These are phyloP conservation scores for Auricularia sp. DNA, from an alignment of 768 basidiomycete species.

Conservation along the genomic window DNA sequence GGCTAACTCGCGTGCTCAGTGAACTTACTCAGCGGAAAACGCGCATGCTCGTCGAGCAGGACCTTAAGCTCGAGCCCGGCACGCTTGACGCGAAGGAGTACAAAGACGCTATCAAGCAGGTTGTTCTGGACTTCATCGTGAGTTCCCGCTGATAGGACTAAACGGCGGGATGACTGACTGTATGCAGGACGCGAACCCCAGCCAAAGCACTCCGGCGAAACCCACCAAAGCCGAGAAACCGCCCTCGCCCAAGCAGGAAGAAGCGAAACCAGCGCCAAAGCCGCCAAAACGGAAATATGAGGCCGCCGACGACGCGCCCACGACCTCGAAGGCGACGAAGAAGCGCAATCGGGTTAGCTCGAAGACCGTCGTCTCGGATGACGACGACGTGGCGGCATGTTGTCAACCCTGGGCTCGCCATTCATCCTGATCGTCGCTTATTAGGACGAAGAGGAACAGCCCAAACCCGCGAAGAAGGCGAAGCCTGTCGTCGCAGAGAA, in stretches of 20 bases:
- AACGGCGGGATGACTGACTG: neutral
- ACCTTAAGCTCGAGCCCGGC: constrained; percentile 34
- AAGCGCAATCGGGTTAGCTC: constrained; percentile 4
- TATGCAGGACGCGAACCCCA: constrained; percentile 9
- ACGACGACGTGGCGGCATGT: neutral
- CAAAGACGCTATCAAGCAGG: constrained; percentile 36
- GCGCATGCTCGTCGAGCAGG: constrained; percentile 38
- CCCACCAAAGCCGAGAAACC: neutral
- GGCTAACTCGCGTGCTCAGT: constrained; percentile 18
- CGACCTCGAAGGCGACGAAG: neutral
- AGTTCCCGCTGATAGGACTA: constrained; percentile 1
- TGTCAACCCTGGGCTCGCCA: neutral
- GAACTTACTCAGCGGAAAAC: constrained; percentile 39
- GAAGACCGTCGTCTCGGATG: constrained; percentile 7
- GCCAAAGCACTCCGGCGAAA: neutral
- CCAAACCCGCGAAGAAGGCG: constrained; percentile 26
- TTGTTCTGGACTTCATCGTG: constrained; percentile 22
- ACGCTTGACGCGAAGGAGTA: constrained; percentile 33
- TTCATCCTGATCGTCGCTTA: constrained; percentile 19
- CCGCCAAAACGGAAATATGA: neutral
- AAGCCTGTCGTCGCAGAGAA: constrained; percentile 3
- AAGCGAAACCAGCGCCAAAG: neutral
- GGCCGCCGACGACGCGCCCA: neutral
- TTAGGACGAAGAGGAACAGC: constrained; percentile 45
- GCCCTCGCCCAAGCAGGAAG: too few relatives aligned